Evolutionary conservation across 805 yeast genomes (phyloP), one percentile per base, ranked within the genome.

Genomic region (Cyberlindnera lachancei): DNA sequence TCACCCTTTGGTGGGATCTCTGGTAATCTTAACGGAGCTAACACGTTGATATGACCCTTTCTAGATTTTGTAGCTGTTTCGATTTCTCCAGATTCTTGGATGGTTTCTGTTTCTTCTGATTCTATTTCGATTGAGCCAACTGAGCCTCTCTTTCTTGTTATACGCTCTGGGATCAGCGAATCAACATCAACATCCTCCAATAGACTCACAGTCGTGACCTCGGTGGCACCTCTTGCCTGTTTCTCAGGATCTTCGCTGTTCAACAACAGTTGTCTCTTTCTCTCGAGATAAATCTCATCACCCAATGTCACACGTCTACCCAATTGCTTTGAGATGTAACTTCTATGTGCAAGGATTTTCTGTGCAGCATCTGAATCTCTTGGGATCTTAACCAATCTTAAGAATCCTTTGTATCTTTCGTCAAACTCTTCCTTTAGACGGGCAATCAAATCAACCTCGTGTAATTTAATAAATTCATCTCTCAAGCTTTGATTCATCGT

Each of bases 391-490:
- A 76, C 64, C 9, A 75, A 66, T 46, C 79, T 77, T 32, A 85
- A 65, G 45, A 79, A 79, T 12, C 80, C 80, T 33, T 62, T 70
- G 53, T 90, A 90, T 43, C 98, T 73, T 44, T 70, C 70, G 50
- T 77, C 83, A 49, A 92, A 86, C 58, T 90, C 98, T 18, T 71
- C 68, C 37, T 75, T 75, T 40, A 92, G 66, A 46, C 73, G 72
- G 20, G 68, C 72, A 47, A 90, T 71, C 45, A 88, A 64, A 54
- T 87, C 79, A 20, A 70, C 78, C 38, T 71, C 71, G 54, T 90
- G 96, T 35, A 90, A 63, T 32, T 69, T 61, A 40, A 92, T 79
- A 55, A 90, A 90, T 37, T 83, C 78, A 23, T 81, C 78, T 51
- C 98, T 71, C 42, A 92, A 62, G 27, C 71, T 61, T 11, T 46